Percentiles rank a stretch among this genome's conserved stretches.
These are phyloP conservation scores for Parietaria judaica DNA, from an alignment of 306 rosid species.

Conservation along the genomic window DNA sequence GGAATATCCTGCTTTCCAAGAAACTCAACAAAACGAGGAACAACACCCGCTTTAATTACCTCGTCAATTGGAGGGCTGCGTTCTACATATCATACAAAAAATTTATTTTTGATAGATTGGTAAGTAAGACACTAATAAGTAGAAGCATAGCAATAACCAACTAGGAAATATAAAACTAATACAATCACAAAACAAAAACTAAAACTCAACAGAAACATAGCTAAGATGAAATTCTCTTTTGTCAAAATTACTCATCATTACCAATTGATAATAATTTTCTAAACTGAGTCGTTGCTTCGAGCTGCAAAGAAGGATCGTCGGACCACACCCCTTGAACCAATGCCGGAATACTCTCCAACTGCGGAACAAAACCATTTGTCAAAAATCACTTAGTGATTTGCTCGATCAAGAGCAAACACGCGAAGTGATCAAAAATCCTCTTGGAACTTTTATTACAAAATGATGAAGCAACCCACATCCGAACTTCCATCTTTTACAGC, in stretches of 20 bases:
- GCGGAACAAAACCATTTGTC: neutral
- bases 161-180: too few relatives aligned
- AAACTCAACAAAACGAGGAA: conserved; percentile 60
- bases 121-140: too few relatives aligned
- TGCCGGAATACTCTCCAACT: conserved; percentile 52
- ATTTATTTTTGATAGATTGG: too few relatives aligned
- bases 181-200: too few relatives aligned
- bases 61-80: conserved; percentile 64
- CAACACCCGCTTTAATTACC: conserved; percentile 41
- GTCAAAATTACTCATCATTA: conserved; percentile 5
- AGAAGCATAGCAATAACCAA: too few relatives aligned
- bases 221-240: neutral
- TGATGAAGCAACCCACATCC: too few relatives aligned
- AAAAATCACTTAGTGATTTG: neutral
- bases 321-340: conserved; percentile 56
- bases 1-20: conserved; percentile 44
- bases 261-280: conserved; percentile 56
- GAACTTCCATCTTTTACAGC: too few relatives aligned
- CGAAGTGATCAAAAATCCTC: neutral
- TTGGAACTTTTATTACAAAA: too few relatives aligned
- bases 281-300: conserved; percentile 61
- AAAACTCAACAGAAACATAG: neutral
- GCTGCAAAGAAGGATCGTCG: conserved; percentile 35
- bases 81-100: conserved; percentile 20
- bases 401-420: neutral